phyloP scores from a whole-genome alignment of 2,329 filamentous ascomycete species.

The Dichotomopilus funicola region DNA sequence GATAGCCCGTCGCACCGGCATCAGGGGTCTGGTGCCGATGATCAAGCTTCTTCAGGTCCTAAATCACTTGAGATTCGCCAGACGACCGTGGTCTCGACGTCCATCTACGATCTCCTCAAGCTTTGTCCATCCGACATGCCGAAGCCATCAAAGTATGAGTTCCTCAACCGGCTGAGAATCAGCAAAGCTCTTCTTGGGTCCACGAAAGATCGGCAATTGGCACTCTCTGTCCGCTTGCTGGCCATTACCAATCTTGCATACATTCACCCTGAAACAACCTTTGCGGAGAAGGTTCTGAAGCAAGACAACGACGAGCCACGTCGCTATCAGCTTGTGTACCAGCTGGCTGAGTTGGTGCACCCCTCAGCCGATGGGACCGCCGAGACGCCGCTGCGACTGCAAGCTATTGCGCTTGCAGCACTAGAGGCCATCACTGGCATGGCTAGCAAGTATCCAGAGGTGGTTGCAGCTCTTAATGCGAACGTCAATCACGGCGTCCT shows the following conservation, averaged over 20 bases:
- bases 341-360: conserved; percentile 86
- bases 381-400: conserved; percentile 66
- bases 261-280: conserved; percentile 74
- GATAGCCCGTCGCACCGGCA: conserved; percentile 37
- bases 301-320: conserved; percentile 86
- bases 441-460: conserved; percentile 68
- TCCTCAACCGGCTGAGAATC: conserved; percentile 74
- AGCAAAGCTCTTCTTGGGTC: conserved; percentile 72
- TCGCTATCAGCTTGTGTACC: conserved; percentile 81
- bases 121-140: conserved; percentile 60
- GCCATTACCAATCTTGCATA: conserved; percentile 89
- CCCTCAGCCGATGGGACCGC: conserved; percentile 64
- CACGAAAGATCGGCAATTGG: conserved; percentile 60
- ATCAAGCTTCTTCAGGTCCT: conserved; percentile 41
- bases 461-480: conserved; percentile 84
- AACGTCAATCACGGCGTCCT: conserved; percentile 95
- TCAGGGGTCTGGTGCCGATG: conserved; percentile 33
- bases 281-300: conserved; percentile 77
- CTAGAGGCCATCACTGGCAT: conserved; percentile 82
- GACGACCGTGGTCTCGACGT: conserved; percentile 43
- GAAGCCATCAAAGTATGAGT: conserved; percentile 68
- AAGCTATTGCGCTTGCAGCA: conserved; percentile 73
- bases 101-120: conserved; percentile 51
- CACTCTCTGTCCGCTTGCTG: conserved; percentile 74
- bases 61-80: conserved; percentile 61